These are phyloP conservation scores for Fonsecaea pugnacius DNA, from an alignment of 2,329 filamentous ascomycete genomes.

Conservation along the genomic window DNA sequence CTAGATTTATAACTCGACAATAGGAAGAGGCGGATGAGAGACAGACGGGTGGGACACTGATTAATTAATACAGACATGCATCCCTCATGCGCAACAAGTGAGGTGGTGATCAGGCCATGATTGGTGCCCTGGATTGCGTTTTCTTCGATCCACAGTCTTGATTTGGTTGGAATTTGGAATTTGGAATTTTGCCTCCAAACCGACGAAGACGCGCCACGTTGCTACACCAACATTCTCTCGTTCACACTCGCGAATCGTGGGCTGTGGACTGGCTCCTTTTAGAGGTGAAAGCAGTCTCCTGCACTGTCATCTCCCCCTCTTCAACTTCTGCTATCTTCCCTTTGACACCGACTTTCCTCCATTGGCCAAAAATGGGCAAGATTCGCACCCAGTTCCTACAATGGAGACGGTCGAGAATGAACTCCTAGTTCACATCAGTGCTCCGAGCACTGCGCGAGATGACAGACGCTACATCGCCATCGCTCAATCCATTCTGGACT, in stretches of 20 bases:
- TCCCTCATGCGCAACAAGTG: neutral
- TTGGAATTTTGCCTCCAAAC: neutral
- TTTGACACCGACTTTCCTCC: neutral
- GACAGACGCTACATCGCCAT: slow-evolving; percentile 48
- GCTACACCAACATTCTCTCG: neutral
- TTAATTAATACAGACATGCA: neutral
- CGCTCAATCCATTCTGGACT: slow-evolving; percentile 45
- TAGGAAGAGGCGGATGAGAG: neutral
- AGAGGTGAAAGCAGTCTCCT: neutral
- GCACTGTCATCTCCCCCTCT: neutral
- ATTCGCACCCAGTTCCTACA: neutral
- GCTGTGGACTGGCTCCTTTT: neutral
- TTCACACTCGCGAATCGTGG: neutral
- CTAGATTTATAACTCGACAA: neutral
- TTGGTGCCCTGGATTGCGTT: neutral
- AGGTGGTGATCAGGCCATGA: neutral
- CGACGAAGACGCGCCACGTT: neutral
- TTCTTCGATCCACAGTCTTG: neutral
- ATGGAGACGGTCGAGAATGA: slow-evolving; percentile 37
- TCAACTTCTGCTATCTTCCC: neutral
- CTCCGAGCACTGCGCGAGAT: slow-evolving; percentile 44
- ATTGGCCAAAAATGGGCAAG: slow-evolving; percentile 7
- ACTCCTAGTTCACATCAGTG: slow-evolving; percentile 50
- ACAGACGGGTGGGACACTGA: neutral
- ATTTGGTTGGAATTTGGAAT: neutral